Evolutionary conservation across 129 eudicot genomes (phyloP), one percentile per base, ranked within the genome.

Genomic region (Helianthus tuberosus): DNA sequence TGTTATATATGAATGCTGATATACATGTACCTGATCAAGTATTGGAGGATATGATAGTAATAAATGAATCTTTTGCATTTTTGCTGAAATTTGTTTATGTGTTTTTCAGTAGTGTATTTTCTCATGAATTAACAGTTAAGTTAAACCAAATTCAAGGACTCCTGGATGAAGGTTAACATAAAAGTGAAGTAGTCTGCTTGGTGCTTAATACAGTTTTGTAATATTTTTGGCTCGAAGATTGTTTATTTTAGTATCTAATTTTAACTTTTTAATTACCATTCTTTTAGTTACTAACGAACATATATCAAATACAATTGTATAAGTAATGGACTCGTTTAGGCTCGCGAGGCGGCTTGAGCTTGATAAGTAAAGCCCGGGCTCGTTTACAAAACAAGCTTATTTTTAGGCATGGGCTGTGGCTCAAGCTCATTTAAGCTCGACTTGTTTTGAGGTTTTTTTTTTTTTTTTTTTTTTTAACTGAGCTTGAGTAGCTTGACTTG

Each of bases 251-350:
- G 60, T 13, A 14, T 32, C 36, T 32, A 25, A 3, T 14, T 58
- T 11, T 74, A 16, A 50, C 72, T 63, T 74, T 63, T 15, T 13
- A 64, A 74, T 14, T 17, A 11, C 27, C 39, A 17, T 62, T 8
- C 62, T 8, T 61, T 2, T 8, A 29, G 38, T 4, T 46, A 61
- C 46, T 46, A 27, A 57, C 48, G 11, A 8, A 47, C 11, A 48
- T 62, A 35, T 73, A n/a, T 47, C 6, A 29, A 36, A 43, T 20
- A 1, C 3, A 76, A 3, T 32, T 32, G 36, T 32, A 3, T 3
- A 32, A 32, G 36, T 32, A 32, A 32, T 32, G 36, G 36, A 32
- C 36, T 32, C 36, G 36, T 32, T 32, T 32, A 32, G 36, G 36
- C 36, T 32, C 4, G 36, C 36, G 36, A 32, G 36, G 36, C 36